phyloP scores from a whole-genome alignment of 2,329 filamentous ascomycete species.

The Claviceps sp. region DNA sequence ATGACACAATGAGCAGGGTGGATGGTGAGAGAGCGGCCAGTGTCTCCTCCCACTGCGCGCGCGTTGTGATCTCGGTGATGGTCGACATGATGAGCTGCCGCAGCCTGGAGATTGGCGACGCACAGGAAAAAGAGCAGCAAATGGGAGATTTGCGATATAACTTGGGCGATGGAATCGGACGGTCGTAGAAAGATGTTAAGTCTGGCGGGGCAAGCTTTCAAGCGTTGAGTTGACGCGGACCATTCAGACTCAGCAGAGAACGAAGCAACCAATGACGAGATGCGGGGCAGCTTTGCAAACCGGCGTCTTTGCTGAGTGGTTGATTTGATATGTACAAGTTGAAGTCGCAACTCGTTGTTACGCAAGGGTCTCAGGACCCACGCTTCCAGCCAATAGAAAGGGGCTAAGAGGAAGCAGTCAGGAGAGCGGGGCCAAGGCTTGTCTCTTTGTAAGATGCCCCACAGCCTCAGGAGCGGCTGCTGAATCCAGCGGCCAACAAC shows the following conservation, averaged over 20 bases:
- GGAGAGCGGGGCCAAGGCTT: too few species aligned
- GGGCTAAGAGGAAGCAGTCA: too few species aligned
- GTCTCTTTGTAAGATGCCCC: not conserved
- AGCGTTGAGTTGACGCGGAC: not conserved
- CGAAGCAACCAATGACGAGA: not conserved
- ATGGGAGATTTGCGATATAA: too few species aligned
- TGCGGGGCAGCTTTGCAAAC: not conserved
- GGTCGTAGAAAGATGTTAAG: conserved; percentile 3
- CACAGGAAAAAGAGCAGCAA: not conserved
- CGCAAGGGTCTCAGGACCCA: too few species aligned
- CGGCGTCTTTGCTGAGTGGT: too few species aligned
- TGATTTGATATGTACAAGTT: too few species aligned
- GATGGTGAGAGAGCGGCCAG: conserved; percentile 52
- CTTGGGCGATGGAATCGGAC: conserved; percentile 1
- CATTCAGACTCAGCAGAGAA: too few species aligned
- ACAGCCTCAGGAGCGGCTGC: conserved; percentile 3
- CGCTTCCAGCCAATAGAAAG: too few species aligned
- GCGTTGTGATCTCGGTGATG: conserved; percentile 63
- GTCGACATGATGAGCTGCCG: conserved; percentile 46
- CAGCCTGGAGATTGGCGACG: not conserved
- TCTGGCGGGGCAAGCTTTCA: conserved; percentile 9
- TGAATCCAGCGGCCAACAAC: conserved; percentile 5
- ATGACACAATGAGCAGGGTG: conserved; percentile 74
- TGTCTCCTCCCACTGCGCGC: conserved; percentile 59
- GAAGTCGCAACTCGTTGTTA: too few species aligned